phyloP scores from a whole-genome alignment of 257 asterid species.

The Coffea canephora region DNA sequence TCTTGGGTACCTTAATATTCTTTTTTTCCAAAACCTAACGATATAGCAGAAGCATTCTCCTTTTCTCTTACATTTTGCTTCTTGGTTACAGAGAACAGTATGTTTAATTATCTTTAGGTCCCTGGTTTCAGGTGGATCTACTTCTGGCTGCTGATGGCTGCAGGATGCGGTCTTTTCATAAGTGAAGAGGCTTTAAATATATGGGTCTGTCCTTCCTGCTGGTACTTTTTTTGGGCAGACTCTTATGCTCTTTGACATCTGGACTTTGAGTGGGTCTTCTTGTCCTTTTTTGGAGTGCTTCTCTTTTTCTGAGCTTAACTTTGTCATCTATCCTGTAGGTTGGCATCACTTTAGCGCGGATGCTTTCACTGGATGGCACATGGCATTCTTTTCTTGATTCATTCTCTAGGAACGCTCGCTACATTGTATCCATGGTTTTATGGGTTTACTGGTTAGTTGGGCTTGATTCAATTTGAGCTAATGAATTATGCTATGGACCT shows the following conservation, averaged over 20 bases:
- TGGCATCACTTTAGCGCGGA: constrained; percentile 70
- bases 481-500: not conserved
- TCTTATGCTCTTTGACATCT: constrained; percentile 27
- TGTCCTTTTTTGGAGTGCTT: constrained; percentile 11
- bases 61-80: not conserved
- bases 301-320: not conserved
- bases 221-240: constrained; percentile 38
- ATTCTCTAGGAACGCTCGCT: constrained; percentile 65
- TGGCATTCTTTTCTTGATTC: constrained; percentile 73
- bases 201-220: constrained; percentile 62
- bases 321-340: constrained; percentile 51
- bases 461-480: not conserved
- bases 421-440: constrained; percentile 62
- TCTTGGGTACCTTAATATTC: not conserved
- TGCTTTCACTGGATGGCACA: constrained; percentile 73
- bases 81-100: not conserved
- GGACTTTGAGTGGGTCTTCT: constrained; percentile 10
- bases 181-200: constrained; percentile 90
- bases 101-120: constrained; percentile 2
- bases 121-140: constrained; percentile 73
- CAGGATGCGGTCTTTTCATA: constrained; percentile 79
- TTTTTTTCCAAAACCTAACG: not conserved
- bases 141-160: constrained; percentile 95
- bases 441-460: constrained; percentile 91
- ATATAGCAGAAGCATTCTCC: not conserved